Conservation (phyloP, 345 rosid species). For the Rhodomyrtus tomentosa region DNA sequence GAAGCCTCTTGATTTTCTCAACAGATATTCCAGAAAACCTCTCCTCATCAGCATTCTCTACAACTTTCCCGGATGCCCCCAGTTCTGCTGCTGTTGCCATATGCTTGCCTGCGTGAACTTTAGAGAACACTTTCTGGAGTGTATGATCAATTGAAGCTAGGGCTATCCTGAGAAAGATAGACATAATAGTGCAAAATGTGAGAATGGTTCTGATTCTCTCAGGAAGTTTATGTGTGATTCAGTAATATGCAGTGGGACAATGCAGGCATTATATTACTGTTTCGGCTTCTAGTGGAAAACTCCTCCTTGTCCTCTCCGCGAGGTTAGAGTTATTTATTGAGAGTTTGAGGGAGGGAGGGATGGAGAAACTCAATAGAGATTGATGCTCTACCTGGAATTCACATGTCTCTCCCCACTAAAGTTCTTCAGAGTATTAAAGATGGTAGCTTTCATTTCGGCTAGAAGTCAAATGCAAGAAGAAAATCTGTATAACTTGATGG, state of each 20-base stretch:
- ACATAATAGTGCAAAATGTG: not conserved
- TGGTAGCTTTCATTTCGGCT: not conserved
- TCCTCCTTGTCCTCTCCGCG: not conserved
- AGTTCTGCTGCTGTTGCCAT: not conserved
- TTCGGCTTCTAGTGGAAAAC: not conserved
- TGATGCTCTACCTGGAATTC: not conserved
- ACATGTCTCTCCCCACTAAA: not conserved
- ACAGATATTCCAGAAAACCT: not conserved
- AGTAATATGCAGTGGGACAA: not conserved
- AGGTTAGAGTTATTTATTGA: not conserved
- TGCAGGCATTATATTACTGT: not conserved
- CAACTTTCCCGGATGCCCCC: not conserved
- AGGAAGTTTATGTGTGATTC: not conserved
- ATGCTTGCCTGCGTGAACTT: conserved; percentile 25
- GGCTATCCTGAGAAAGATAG: not conserved
- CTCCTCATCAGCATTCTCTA: not conserved
- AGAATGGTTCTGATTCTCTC: not conserved
- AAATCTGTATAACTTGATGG: not conserved
- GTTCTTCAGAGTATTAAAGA: not conserved
- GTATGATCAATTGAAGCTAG: not conserved
- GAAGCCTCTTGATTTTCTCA: conserved; percentile 26
- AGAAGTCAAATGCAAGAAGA: not conserved
- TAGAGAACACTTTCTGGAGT: conserved; percentile 12
- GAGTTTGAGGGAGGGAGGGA: not conserved
- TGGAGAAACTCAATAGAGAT: not conserved